These are phyloP conservation scores for Monosporascus sp. DNA, from an alignment of 2,329 filamentous ascomycete genomes.

Conservation along the genomic window DNA sequence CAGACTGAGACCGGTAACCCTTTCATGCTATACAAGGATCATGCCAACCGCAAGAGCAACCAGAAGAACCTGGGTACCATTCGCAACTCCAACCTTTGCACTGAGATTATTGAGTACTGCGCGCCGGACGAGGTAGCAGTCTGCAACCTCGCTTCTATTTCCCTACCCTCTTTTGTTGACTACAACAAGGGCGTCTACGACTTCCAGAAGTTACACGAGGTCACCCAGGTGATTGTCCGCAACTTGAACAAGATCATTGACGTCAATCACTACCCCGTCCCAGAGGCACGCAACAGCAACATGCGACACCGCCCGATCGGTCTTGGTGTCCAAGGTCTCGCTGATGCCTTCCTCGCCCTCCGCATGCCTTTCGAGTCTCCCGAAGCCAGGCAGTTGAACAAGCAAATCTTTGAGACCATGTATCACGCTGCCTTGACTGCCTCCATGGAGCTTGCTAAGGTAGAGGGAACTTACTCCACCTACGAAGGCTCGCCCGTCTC, in stretches of 20 bases:
- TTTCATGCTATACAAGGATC: conserved; percentile 99
- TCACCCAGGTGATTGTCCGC: conserved; percentile 83
- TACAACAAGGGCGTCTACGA: conserved; percentile 80
- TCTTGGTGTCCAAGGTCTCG: conserved; percentile 94
- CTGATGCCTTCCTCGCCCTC: conserved; percentile 94
- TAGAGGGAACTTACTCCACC: conserved; percentile 77
- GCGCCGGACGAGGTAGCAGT: conserved; percentile 97
- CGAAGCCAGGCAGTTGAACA: conserved; percentile 90
- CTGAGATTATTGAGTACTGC: conserved; percentile 96
- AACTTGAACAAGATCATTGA: conserved; percentile 99
- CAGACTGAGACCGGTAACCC: conserved; percentile 99
- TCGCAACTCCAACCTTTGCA: conserved; percentile 97
- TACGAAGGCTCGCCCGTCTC: conserved; percentile 93
- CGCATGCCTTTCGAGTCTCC: conserved; percentile 96
- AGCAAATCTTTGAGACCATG: conserved; percentile 98
- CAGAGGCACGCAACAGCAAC: conserved; percentile 91
- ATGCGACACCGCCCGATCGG: conserved; percentile 94
- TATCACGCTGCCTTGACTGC: conserved; percentile 93
- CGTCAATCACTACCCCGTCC: conserved; percentile 96
- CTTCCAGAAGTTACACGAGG: conserved; percentile 95
- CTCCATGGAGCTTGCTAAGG: conserved; percentile 79
- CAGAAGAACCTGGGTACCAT: conserved; percentile 99
- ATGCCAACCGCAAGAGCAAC: conserved; percentile 98
- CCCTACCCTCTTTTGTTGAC: conserved; percentile 87
- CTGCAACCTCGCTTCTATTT: conserved; percentile 93